Evolutionary conservation across 2,329 filamentous ascomycete species (phyloP).

Genomic region (Kalmusia sp.): DNA sequence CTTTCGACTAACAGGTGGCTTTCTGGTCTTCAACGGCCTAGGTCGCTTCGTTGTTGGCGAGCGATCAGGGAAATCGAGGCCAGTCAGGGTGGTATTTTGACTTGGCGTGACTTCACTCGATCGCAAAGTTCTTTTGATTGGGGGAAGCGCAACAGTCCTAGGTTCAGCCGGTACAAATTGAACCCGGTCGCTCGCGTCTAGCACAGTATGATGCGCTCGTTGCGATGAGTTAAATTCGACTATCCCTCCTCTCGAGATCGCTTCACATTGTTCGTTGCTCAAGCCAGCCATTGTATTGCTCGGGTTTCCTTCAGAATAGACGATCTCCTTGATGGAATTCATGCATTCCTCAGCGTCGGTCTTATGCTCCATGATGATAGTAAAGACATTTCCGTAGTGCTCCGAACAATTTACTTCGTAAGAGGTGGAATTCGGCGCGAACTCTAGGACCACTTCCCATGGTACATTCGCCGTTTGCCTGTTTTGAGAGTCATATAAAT

Average conservation of each 20-base stretch:
- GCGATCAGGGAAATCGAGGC: constrained; percentile 16
- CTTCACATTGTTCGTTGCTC: too few species aligned
- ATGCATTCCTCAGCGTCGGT: constrained; percentile 30
- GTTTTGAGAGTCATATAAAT: constrained; percentile 29
- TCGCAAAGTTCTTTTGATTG: constrained; percentile 9
- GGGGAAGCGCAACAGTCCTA: constrained; percentile 12
- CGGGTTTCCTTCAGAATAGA: background rate
- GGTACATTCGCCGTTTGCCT: constrained; percentile 20
- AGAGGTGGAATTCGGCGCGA: constrained; percentile 20
- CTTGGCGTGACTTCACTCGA: background rate
- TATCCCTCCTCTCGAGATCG: background rate
- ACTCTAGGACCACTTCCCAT: constrained; percentile 28
- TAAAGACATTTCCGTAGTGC: constrained; percentile 24
- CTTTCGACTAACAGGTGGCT: background rate
- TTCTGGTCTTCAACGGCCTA: background rate
- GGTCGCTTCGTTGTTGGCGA: constrained; percentile 12
- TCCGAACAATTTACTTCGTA: constrained; percentile 32
- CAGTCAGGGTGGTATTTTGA: background rate
- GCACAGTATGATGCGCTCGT: background rate
- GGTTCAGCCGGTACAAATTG: background rate
- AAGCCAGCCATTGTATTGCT: background rate
- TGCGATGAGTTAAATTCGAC: background rate
- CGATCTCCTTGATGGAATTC: constrained; percentile 21
- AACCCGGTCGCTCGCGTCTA: background rate
- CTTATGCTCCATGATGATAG: constrained; percentile 25